Percentiles rank a stretch among this genome's conserved stretches.
Evolutionary conservation across 202 grass and related monocot genomes (phyloP).

Genomic region (Zizania palustris): DNA sequence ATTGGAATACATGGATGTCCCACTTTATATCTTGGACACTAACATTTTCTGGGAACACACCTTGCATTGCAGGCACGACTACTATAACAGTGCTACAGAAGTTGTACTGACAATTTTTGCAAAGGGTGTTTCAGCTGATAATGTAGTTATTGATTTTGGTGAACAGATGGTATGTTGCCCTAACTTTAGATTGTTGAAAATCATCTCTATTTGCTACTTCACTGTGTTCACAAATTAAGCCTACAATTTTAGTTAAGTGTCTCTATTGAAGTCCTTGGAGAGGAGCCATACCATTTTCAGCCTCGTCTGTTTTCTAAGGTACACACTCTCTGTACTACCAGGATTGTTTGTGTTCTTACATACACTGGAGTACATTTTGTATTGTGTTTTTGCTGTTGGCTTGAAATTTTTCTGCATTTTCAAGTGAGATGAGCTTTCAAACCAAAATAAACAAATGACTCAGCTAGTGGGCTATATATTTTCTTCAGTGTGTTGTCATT

Average conservation of each 20-base stretch:
- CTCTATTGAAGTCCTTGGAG: conserved; percentile 72
- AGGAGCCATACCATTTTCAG: conserved; percentile 91
- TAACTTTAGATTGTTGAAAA: conserved; percentile 7
- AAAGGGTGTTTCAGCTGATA: conserved; percentile 78
- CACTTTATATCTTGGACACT: neutral
- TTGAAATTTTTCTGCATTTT: neutral
- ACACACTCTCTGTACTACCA: conserved; percentile 6
- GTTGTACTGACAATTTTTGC: conserved; percentile 93
- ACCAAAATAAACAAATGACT: neutral
- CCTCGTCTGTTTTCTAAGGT: conserved; percentile 93
- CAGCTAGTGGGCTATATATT: neutral
- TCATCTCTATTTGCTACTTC: neutral
- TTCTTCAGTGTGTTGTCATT: conserved; percentile 22
- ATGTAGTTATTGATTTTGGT: conserved; percentile 75
- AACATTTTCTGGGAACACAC: conserved; percentile 31
- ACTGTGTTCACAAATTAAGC: conserved; percentile 18
- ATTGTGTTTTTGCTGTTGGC: neutral
- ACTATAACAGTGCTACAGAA: conserved; percentile 70
- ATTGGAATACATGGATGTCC: neutral
- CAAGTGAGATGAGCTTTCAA: neutral
- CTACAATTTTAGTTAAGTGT: conserved; percentile 74
- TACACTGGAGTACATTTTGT: neutral
- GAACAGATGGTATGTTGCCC: conserved; percentile 84
- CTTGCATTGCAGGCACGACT: conserved; percentile 77
- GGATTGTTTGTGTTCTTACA: neutral